These are phyloP conservation scores for Niveomyces coronatus DNA, from an alignment of 2,329 filamentous ascomycete genomes.

Conservation along the genomic window DNA sequence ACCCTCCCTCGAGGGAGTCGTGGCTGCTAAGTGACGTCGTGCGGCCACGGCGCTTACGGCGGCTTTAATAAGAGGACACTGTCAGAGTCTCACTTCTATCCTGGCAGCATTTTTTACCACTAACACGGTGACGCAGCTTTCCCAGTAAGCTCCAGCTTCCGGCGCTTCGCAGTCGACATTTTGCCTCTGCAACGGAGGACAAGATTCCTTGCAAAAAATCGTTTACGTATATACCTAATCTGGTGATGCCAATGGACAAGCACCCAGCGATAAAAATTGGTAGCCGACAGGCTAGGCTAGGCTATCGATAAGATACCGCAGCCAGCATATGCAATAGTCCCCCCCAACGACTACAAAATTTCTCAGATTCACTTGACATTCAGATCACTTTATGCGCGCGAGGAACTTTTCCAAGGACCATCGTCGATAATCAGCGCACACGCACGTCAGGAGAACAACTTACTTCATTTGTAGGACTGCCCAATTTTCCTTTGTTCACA, in stretches of 20 bases:
- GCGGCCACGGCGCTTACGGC: conserved; percentile 29
- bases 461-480: too few species aligned
- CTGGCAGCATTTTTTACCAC: conserved; percentile 2
- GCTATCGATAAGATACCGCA: background rate
- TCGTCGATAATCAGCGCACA: too few species aligned
- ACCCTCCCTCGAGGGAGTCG: conserved; percentile 1
- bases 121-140: conserved; percentile 21
- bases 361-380: background rate
- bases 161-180: conserved; percentile 25
- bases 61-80: conserved; percentile 8
- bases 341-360: too few species aligned
- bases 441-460: too few species aligned
- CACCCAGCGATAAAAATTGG: too few species aligned
- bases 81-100: background rate
- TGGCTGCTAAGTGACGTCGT: conserved; percentile 19
- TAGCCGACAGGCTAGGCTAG: conserved; percentile 17
- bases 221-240: too few species aligned
- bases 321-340: background rate
- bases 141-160: conserved; percentile 25
- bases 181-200: too few species aligned
- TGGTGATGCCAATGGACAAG: too few species aligned
- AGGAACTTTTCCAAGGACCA: too few species aligned
- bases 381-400: background rate
- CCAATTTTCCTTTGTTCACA: too few species aligned
- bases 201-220: too few species aligned